These are phyloP conservation scores for Boletus tylopilopsis DNA, from an alignment of 768 basidiomycete species.

Conservation along the genomic window DNA sequence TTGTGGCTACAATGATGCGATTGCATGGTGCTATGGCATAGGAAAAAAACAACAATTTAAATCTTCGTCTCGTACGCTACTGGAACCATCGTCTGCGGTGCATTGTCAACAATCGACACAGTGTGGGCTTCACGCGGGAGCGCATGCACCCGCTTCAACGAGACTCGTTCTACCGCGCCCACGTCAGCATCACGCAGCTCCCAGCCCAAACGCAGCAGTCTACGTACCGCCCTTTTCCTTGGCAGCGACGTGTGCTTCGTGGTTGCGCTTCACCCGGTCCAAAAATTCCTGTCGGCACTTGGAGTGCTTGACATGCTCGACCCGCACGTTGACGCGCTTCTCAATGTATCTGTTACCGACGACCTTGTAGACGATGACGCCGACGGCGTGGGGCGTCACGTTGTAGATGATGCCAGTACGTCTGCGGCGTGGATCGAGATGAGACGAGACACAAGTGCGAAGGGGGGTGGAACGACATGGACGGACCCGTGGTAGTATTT, in stretches of 20 bases:
- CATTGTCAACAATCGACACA: constrained; percentile 70
- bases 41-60: constrained; percentile 40
- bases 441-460: no score
- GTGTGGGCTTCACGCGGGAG: constrained; percentile 77
- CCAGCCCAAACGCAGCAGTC: neutral
- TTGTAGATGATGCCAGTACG: constrained; percentile 99
- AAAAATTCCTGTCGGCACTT: constrained; percentile 98
- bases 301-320: constrained; percentile 95
- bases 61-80: constrained; percentile 96
- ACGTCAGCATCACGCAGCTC: neutral
- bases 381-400: constrained; percentile 91
- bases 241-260: constrained; percentile 74
- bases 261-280: constrained; percentile 92
- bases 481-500: constrained; percentile 96
- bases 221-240: constrained; percentile 84
- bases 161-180: constrained; percentile 58
- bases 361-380: constrained; percentile 96
- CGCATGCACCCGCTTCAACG: constrained; percentile 81
- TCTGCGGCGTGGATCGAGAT: no score
- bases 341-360: constrained; percentile 99
- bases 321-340: constrained; percentile 97
- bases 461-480: neutral
- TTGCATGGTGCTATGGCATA: constrained; percentile 23
- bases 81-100: constrained; percentile 90
- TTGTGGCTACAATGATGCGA: neutral